Base-by-base conservation (phyloP, 177 flowering plant genomes). In the Vitis hybrid region DNA sequence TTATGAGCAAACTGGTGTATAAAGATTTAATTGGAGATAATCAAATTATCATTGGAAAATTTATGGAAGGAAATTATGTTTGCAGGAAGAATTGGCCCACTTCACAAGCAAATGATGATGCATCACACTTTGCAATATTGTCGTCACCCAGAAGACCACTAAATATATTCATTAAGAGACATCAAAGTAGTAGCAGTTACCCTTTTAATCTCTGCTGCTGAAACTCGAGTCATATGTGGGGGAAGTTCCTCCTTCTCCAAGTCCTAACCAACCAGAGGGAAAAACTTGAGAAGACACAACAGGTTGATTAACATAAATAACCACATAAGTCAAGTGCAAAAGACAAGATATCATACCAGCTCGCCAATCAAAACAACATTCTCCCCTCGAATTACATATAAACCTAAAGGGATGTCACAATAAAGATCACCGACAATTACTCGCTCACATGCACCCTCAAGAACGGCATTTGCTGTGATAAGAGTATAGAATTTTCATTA, bases 361-460 rank as follows among this genome's bases (percentile, higher is more conserved):
- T 95, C 99, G 11, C 99, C 99, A 59, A 95, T 91, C 55, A 95
- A 76, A 70, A 95, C 99, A 72, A 95, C 99, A 81, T 95, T 95
- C 78, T 95, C 99, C 71, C 99, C 99, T 61, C 99, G 93, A 56
- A 95, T 95, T 14, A 95, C 88, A 78, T 95, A 93, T 7, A 95
- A 83, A 72, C 99, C 99, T 56, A 95, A 79, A 5, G 94, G 94
- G 62, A 95, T 90, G 78, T 95, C 99, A 73, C 93, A 91, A 66
- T 89, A 95, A 11, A 90, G 87, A 24, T 95, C 96, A 64, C 99
- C 98, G 72, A 95, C 99, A 75, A 95, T 95, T 49, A 91, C 96
- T 50, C 98, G 82, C 71, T 94, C 99, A 76, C 98, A 89, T 7
- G 99, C 98, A 76, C 93, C 93, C 81, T 94, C 99, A 64, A 94